These are phyloP conservation scores for Wickerhamiella vanderwaltii DNA, from an alignment of 805 yeast species.

Conservation along the genomic window DNA sequence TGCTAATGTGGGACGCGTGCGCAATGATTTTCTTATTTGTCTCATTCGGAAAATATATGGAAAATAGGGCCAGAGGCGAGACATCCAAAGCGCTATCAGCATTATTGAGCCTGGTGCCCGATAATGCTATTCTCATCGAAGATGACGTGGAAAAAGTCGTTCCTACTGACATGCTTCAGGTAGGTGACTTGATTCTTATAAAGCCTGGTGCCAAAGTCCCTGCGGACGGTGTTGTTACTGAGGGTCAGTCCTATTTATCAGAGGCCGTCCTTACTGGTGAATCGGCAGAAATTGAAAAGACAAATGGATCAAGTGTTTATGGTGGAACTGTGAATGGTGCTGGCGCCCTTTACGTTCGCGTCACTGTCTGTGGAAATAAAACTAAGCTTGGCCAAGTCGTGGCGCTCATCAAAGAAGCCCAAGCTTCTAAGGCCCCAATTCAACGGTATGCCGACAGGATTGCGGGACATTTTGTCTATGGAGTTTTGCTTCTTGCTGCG, in stretches of 20 bases:
- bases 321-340: constrained; percentile 89
- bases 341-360: constrained; percentile 55
- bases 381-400: constrained; percentile 85
- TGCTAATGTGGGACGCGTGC: constrained; percentile 64
- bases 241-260: constrained; percentile 73
- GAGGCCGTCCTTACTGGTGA: constrained; percentile 93
- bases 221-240: constrained; percentile 73
- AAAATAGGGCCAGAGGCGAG: constrained; percentile 84
- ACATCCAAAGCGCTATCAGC: constrained; percentile 81
- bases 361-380: constrained; percentile 61
- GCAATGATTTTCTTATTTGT: constrained; percentile 77
- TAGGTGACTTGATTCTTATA: constrained; percentile 61
- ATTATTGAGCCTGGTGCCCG: constrained; percentile 68
- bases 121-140: constrained; percentile 50
- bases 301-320: constrained; percentile 47
- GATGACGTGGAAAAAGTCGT: constrained; percentile 33
- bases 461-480: constrained; percentile 78
- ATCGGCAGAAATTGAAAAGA: constrained; percentile 59
- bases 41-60: constrained; percentile 81
- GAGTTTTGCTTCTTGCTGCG: constrained; percentile 48
- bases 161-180: constrained; percentile 67
- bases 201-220: constrained; percentile 83
- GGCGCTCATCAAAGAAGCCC: constrained; percentile 76
- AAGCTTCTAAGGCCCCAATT: constrained; percentile 76
- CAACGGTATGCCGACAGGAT: constrained; percentile 78